Conservation (phyloP, 2,329 filamentous ascomycete genomes). For the Fusarium sp. region DNA sequence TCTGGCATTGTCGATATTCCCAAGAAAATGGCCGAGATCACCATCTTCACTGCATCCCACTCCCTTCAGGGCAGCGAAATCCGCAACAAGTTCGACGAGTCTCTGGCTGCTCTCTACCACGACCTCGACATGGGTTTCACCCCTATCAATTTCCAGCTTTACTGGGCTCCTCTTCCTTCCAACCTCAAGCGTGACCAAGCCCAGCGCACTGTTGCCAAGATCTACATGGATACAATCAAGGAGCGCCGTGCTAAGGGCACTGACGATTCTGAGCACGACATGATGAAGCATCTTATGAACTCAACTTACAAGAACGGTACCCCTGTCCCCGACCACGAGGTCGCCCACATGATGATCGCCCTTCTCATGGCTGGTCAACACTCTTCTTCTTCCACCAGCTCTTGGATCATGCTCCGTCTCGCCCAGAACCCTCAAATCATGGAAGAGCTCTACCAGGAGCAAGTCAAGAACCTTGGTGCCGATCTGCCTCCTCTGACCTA, state of each 20-base stretch:
- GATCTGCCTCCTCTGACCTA: conserved; percentile 81
- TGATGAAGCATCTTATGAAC: conserved; percentile 92
- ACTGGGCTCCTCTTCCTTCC: conserved; percentile 89
- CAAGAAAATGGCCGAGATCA: conserved; percentile 84
- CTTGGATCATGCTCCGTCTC: conserved; percentile 87
- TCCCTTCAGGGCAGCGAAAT: conserved; percentile 87
- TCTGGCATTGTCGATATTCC: conserved; percentile 78
- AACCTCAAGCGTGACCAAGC: conserved; percentile 85
- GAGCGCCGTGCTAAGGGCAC: conserved; percentile 69
- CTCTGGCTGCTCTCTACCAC: conserved; percentile 85
- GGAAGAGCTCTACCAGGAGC: conserved; percentile 86
- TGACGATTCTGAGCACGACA: conserved; percentile 72
- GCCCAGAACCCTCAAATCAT: conserved; percentile 81
- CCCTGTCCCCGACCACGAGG: conserved; percentile 82
- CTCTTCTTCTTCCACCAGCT: conserved; percentile 84
- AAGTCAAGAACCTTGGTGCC: conserved; percentile 76
- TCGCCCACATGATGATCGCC: conserved; percentile 94
- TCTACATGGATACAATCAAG: conserved; percentile 85
- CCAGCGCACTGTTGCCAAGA: conserved; percentile 81
- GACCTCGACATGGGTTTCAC: conserved; percentile 91
- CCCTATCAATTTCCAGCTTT: conserved; percentile 89
- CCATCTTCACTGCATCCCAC: conserved; percentile 89
- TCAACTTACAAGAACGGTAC: conserved; percentile 86
- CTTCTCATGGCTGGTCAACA: conserved; percentile 93
- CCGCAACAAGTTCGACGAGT: conserved; percentile 81